Conservation (phyloP, 768 basidiomycete genomes). For the Panellus pusillus region DNA sequence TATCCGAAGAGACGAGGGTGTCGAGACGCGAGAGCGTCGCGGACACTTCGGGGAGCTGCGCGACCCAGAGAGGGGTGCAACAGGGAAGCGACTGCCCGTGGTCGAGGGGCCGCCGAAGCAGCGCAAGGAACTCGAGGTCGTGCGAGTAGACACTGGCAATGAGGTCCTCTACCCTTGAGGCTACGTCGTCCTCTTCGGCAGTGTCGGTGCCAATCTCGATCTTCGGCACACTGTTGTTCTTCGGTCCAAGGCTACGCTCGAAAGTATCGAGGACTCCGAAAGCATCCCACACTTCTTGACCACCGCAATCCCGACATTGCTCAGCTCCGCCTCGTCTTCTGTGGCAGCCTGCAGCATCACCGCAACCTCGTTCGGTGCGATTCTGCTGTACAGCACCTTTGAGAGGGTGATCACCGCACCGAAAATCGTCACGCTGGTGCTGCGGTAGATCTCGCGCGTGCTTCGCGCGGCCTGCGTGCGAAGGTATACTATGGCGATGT, state of each 20-base stretch:
- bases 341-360: conserved; percentile 10
- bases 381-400: conserved; percentile 12
- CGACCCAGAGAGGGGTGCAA: conserved; percentile 7
- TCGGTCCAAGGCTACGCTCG: background rate
- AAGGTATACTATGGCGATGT: conserved; percentile 16
- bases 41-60: conserved; percentile 13
- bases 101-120: conserved; percentile 1
- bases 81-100: conserved; percentile 5
- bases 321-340: conserved; percentile 15
- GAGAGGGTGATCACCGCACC: conserved; percentile 13
- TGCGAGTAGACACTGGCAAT: background rate
- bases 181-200: background rate
- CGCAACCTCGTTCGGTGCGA: conserved; percentile 9
- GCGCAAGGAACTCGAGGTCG: conserved; percentile 2
- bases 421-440: conserved; percentile 13
- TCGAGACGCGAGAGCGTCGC: background rate
- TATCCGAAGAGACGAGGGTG: no score
- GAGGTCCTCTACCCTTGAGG: background rate
- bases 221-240: background rate
- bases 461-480: conserved; percentile 11
- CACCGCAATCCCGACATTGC: background rate
- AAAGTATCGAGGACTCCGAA: conserved; percentile 1
- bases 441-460: conserved; percentile 12
- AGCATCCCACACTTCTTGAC: conserved; percentile 9
- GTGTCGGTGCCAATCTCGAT: no score